Percentiles rank a stretch among this genome's conserved stretches.
Conservation (phyloP, 257 asterid genomes). For the Dorcoceras hygrometricum region DNA sequence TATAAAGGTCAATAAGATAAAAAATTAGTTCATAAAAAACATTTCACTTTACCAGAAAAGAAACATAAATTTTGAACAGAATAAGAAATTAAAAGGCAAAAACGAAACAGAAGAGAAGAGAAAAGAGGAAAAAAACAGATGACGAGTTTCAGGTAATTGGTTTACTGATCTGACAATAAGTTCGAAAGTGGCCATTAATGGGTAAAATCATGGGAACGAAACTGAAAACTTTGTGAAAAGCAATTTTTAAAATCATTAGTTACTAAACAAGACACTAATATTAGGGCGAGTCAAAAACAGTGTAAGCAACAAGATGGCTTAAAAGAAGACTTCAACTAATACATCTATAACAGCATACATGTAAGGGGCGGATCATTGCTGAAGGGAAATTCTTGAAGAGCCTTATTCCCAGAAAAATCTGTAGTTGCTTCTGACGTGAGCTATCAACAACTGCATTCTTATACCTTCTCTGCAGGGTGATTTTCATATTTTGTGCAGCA, state of each 20-base stretch:
- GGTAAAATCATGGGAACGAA: constrained; percentile 4
- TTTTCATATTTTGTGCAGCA: constrained; percentile 96
- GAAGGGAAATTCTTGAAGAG: constrained; percentile 96
- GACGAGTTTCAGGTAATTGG: constrained; percentile 1
- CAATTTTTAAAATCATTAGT: neutral
- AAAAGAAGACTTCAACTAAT: constrained; percentile 17
- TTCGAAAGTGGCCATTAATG: constrained; percentile 15
- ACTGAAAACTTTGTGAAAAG: constrained; percentile 16
- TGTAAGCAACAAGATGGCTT: constrained; percentile 18
- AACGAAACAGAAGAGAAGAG: constrained; percentile 7
- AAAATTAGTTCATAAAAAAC: constrained; percentile 14
- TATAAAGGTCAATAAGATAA: constrained; percentile 12
- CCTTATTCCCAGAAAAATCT: constrained; percentile 89
- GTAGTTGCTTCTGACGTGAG: constrained; percentile 96
- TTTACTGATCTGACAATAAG: neutral
- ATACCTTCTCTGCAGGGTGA: constrained; percentile 92
- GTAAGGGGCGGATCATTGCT: constrained; percentile 59
- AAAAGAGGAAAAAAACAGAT: neutral
- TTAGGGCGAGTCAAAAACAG: constrained; percentile 14
- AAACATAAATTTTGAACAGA: constrained; percentile 11
- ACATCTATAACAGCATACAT: constrained; percentile 51
- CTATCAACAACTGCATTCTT: constrained; percentile 95
- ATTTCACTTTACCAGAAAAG: constrained; percentile 14
- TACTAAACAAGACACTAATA: constrained; percentile 10
- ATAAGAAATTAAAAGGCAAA: constrained; percentile 8